phyloP scores from a whole-genome alignment of 2,329 filamentous ascomycete species.

The Colletotrichum incanum region DNA sequence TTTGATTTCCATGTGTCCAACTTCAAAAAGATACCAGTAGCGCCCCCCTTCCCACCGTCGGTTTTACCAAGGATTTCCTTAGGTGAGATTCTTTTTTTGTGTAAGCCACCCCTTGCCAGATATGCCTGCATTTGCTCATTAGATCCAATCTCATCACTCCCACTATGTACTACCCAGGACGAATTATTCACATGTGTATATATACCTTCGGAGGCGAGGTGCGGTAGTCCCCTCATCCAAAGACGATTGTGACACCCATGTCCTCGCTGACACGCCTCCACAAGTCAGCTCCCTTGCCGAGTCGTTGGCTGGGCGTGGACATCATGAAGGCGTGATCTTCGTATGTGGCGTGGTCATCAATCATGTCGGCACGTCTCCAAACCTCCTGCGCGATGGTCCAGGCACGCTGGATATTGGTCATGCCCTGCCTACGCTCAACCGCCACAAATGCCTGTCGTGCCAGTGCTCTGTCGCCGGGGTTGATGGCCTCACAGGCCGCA shows the following conservation, averaged over 20 bases:
- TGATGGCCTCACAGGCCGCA: constrained; percentile 72
- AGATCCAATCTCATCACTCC: constrained; percentile 2
- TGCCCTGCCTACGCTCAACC: constrained; percentile 72
- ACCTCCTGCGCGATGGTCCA: constrained; percentile 75
- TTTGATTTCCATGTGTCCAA: constrained; percentile 4
- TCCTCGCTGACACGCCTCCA: constrained; percentile 73
- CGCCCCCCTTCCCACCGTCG: constrained; percentile 4
- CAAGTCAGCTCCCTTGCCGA: constrained; percentile 56
- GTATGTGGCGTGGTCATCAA: constrained; percentile 46
- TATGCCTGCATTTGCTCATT: constrained; percentile 20
- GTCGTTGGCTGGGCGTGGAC: constrained; percentile 36
- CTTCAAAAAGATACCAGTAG: constrained; percentile 13
- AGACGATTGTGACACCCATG: constrained; percentile 72
- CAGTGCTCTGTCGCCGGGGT: constrained; percentile 64
- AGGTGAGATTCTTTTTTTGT: constrained; percentile 8
- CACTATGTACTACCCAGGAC: background rate
- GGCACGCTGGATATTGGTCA: constrained; percentile 75
- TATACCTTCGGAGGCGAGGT: background rate
- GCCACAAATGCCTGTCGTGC: constrained; percentile 68
- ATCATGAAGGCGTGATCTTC: constrained; percentile 19
- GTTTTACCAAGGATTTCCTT: background rate
- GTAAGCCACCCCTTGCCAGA: constrained; percentile 24
- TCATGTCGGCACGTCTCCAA: constrained; percentile 68
- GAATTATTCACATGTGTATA: background rate
- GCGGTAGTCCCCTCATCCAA: constrained; percentile 63